Conservation (phyloP, 1,284 basidiomycete species). For the Mixia osmundae region DNA sequence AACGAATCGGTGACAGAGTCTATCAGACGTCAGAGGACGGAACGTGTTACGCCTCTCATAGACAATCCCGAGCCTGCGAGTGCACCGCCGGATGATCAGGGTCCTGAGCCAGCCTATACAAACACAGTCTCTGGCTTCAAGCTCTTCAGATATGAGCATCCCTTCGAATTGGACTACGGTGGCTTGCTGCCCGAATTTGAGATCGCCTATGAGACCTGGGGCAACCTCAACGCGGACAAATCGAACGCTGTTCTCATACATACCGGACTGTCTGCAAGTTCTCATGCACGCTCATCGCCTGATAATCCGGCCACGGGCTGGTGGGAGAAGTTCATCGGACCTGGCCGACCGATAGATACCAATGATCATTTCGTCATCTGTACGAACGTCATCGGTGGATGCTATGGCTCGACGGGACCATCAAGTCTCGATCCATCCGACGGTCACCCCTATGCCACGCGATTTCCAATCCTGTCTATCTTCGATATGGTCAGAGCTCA, state of each 20-base stretch:
- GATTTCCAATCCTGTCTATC: conserved; percentile 73
- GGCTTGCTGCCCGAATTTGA: conserved; percentile 48
- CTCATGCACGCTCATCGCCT: conserved; percentile 68
- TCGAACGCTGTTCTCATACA: conserved; percentile 93
- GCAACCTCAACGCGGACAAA: conserved; percentile 44
- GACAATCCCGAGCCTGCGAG: neutral
- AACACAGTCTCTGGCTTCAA: conserved; percentile 25
- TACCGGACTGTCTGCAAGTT: conserved; percentile 83
- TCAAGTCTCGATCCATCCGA: conserved; percentile 44
- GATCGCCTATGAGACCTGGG: conserved; percentile 97
- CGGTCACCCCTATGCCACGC: conserved; percentile 56
- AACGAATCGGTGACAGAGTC: conserved; percentile 11
- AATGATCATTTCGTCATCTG: conserved; percentile 82
- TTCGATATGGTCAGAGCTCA: conserved; percentile 94
- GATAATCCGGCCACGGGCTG: conserved; percentile 66
- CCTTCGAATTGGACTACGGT: conserved; percentile 51
- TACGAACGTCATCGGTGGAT: conserved; percentile 91
- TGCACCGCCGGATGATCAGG: conserved; percentile 13
- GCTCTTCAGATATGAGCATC: conserved; percentile 23
- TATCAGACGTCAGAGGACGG: neutral
- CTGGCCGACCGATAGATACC: conserved; percentile 80
- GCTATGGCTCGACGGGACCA: conserved; percentile 90
- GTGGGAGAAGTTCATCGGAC: conserved; percentile 98
- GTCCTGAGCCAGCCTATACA: conserved; percentile 25
- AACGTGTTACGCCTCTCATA: neutral